Percentiles rank a stretch among this genome's conserved stretches.
Conservation (phyloP, 208 protist species). For the Trypanosoma cruzi region DNA sequence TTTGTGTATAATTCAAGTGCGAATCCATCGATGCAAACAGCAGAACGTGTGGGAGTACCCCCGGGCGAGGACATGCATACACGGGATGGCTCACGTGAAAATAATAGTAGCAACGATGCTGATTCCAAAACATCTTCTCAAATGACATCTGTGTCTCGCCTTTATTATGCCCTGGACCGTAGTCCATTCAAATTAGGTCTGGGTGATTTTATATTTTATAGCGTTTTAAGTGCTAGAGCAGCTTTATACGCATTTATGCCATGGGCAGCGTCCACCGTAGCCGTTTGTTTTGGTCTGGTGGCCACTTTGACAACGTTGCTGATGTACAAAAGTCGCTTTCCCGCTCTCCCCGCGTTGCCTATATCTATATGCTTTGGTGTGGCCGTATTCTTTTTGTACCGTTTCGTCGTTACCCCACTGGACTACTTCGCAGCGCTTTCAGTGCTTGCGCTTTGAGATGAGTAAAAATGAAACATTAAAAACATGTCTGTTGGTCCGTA, state of each 20-base stretch:
- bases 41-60: neutral
- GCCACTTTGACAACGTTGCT: constrained; percentile 60
- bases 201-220: constrained; percentile 92
- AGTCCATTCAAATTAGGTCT: constrained; percentile 78
- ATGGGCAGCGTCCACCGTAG: constrained; percentile 58
- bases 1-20: constrained; percentile 70
- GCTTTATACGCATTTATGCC: constrained; percentile 48
- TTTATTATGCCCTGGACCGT: constrained; percentile 6
- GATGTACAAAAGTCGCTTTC: constrained; percentile 39
- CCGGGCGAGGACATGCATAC: neutral
- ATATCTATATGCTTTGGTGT: constrained; percentile 72
- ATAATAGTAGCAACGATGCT: neutral
- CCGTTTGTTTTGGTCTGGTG: constrained; percentile 67
- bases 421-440: constrained; percentile 30
- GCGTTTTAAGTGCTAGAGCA: constrained; percentile 69
- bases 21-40: neutral
- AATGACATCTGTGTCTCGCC: neutral
- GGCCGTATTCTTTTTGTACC: constrained; percentile 45
- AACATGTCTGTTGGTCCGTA: neutral
- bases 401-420: constrained; percentile 21
- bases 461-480: neutral
- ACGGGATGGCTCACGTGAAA: neutral
- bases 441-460: constrained; percentile 22
- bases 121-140: neutral
- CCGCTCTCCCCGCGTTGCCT: constrained; percentile 80